Conservation (phyloP, 306 rosid species). For the Gillenia trifoliata region DNA sequence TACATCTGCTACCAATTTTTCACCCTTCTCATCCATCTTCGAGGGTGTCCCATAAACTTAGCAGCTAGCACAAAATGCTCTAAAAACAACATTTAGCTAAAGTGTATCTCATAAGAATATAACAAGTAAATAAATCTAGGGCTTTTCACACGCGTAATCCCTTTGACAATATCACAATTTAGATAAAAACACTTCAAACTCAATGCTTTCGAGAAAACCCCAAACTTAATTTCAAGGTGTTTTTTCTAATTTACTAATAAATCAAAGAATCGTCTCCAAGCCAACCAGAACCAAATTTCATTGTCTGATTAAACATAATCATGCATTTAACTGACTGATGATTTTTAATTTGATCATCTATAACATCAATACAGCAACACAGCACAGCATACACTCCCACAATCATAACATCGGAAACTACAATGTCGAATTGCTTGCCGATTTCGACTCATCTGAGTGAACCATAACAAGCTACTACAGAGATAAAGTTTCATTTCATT, state of each 20-base stretch:
- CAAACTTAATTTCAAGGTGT: no score
- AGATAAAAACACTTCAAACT: no score
- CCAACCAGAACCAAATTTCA: neutral
- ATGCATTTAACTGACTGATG: no score
- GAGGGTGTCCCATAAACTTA: neutral
- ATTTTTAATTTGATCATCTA: neutral
- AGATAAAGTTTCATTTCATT: neutral
- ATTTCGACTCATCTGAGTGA: neutral
- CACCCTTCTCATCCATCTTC: neutral
- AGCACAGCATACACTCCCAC: neutral
- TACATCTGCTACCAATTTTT: no score
- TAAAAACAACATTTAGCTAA: no score
- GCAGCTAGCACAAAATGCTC: neutral
- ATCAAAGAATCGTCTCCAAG: neutral
- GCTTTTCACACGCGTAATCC: no score
- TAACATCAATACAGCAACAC: neutral
- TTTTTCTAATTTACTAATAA: no score
- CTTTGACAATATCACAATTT: no score
- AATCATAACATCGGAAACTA: neutral
- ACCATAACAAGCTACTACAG: neutral
- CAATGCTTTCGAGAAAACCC: no score
- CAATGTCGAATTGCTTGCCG: neutral
- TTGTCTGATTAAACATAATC: neutral
- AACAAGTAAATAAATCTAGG: no score
- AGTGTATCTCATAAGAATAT: no score